Evolutionary conservation across 768 basidiomycete species (phyloP).

Genomic region (Xanthoconium stramineum): DNA sequence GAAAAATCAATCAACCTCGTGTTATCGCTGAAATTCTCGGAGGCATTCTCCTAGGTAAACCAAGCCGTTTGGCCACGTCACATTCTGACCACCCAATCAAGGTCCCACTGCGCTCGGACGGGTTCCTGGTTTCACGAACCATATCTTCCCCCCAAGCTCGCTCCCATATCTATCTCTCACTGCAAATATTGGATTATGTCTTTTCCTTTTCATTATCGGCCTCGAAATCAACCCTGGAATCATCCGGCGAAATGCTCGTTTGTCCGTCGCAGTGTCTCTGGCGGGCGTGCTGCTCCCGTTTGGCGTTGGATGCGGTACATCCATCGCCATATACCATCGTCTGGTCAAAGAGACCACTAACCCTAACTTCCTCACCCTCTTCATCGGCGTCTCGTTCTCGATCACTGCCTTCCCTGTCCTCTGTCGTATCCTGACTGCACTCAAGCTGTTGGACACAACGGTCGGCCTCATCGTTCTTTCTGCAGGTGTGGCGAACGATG

Average conservation of each 20-base stretch:
- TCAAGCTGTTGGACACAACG: slow-evolving; percentile 86
- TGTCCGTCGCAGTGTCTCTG: slow-evolving; percentile 65
- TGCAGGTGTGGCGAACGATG: slow-evolving; percentile 88
- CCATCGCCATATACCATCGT: slow-evolving; percentile 68
- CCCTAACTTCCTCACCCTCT: slow-evolving; percentile 91
- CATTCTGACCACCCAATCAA: slow-evolving; percentile 33
- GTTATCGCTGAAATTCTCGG: slow-evolving; percentile 93
- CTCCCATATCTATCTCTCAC: slow-evolving; percentile 78
- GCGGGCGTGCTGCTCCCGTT: slow-evolving; percentile 89
- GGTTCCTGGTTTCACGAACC: slow-evolving; percentile 86
- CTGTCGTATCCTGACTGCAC: slow-evolving; percentile 85
- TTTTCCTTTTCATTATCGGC: slow-evolving; percentile 92
- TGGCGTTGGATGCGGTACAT: slow-evolving; percentile 73
- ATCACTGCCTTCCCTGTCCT: slow-evolving; percentile 89
- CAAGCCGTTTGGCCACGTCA: slow-evolving; percentile 52
- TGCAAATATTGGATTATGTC: slow-evolving; percentile 86
- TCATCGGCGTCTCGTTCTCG: slow-evolving; percentile 86
- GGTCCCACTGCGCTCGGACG: slow-evolving; percentile 64
- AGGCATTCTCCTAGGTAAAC: slow-evolving; percentile 73
- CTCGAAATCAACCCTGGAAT: slow-evolving; percentile 82
- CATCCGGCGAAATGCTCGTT: slow-evolving; percentile 71
- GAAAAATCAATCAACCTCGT: slow-evolving; percentile 76
- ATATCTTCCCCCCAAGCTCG: slow-evolving; percentile 76
- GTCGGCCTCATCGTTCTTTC: slow-evolving; percentile 92
- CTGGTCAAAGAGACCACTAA: slow-evolving; percentile 62